These are phyloP conservation scores for Talaromyces albobiverticillius DNA, from an alignment of 2,329 filamentous ascomycete genomes.

Conservation along the genomic window DNA sequence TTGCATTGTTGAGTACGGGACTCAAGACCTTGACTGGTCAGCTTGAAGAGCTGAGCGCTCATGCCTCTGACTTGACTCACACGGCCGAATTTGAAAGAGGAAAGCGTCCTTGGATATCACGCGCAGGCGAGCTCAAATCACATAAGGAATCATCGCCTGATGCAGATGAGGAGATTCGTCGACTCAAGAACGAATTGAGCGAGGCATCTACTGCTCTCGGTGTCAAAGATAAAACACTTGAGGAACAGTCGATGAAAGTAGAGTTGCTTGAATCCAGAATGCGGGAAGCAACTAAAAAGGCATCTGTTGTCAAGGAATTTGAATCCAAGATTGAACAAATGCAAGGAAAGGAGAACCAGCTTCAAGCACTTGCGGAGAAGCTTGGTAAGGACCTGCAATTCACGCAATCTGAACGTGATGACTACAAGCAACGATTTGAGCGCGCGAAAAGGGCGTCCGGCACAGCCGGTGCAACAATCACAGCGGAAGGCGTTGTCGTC, in stretches of 20 bases:
- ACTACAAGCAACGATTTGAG: slow-evolving; percentile 41
- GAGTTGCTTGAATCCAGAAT: slow-evolving; percentile 87
- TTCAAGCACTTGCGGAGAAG: slow-evolving; percentile 30
- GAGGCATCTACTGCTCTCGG: slow-evolving; percentile 71
- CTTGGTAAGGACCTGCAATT: slow-evolving; percentile 37
- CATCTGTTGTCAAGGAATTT: slow-evolving; percentile 49
- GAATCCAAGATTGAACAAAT: slow-evolving; percentile 41
- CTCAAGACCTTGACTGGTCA: slow-evolving; percentile 63
- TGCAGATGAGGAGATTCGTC: slow-evolving; percentile 78
- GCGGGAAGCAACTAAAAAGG: slow-evolving; percentile 77
- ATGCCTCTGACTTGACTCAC: slow-evolving; percentile 68
- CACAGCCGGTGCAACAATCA: slow-evolving; percentile 33
- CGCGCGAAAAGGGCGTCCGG: slow-evolving; percentile 41
- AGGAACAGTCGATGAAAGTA: slow-evolving; percentile 85
- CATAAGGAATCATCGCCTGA: slow-evolving; percentile 78
- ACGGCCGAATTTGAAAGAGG: slow-evolving; percentile 76
- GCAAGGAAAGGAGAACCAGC: slow-evolving; percentile 32
- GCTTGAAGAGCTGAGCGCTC: slow-evolving; percentile 67
- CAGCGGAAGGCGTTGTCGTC: slow-evolving; percentile 36
- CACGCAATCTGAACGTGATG: slow-evolving; percentile 39
- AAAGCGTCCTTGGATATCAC: slow-evolving; percentile 76
- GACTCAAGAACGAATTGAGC: slow-evolving; percentile 74
- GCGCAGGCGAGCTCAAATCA: slow-evolving; percentile 76
- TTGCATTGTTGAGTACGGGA: slow-evolving; percentile 65
- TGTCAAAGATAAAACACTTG: slow-evolving; percentile 75